A percentile compares a stretch with the other conserved stretches of the same genome.
These are phyloP conservation scores for Gypsophila paniculata DNA, from an alignment of 179 eudicot genomes.

Conservation along the genomic window DNA sequence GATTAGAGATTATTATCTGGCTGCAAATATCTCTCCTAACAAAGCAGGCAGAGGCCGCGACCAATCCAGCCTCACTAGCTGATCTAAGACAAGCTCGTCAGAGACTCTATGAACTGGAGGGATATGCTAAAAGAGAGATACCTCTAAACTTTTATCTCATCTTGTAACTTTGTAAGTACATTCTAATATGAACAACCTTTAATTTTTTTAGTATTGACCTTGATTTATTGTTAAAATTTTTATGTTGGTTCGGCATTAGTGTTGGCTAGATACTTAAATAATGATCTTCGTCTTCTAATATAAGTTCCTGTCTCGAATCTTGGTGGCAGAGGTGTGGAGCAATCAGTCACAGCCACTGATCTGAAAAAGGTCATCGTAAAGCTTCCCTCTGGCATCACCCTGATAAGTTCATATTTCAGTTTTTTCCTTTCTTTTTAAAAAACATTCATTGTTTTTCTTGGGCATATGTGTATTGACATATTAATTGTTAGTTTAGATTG, in stretches of 20 bases:
- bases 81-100: constrained; percentile 65
- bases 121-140: constrained; percentile 55
- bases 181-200: neutral
- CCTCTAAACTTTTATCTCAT: constrained; percentile 67
- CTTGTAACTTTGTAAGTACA: constrained; percentile 79
- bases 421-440: too few relatives aligned
- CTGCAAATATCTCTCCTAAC: constrained; percentile 58
- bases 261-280: too few relatives aligned
- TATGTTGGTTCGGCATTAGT: too few relatives aligned
- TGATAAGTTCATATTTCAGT: constrained; percentile 45
- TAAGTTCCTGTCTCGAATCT: constrained; percentile 15
- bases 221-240: too few relatives aligned
- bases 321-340: constrained; percentile 68
- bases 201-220: neutral
- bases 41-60: constrained; percentile 54
- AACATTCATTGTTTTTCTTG: neutral
- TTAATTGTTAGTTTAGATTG: constrained; percentile 48
- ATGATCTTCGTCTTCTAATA: too few relatives aligned
- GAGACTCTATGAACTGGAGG: constrained; percentile 60
- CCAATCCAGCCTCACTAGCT: constrained; percentile 28
- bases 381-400: constrained; percentile 89
- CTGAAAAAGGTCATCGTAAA: constrained; percentile 84
- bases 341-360: constrained; percentile 54
- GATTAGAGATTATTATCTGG: constrained; percentile 90
- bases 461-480: constrained; percentile 10